phyloP scores from a whole-genome alignment of 495 filamentous ascomycete species.

The Aspergillus biplanus region DNA sequence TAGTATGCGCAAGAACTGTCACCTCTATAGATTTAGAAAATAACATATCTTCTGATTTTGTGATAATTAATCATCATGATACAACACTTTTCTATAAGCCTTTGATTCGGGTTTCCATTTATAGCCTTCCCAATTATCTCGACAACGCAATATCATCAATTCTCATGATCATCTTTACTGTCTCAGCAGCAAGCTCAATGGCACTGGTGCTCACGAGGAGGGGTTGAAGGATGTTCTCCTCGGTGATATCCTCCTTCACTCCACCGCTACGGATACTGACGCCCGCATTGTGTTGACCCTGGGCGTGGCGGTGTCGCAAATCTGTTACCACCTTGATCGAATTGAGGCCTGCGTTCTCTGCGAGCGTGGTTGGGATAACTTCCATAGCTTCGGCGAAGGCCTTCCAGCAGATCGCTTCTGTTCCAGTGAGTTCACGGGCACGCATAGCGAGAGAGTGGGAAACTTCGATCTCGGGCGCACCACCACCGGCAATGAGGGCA shows the following conservation, averaged over 20 bases:
- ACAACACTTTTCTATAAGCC: conserved; percentile 28
- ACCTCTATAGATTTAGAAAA: neutral
- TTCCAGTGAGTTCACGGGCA: conserved; percentile 81
- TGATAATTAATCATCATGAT: conserved; percentile 32
- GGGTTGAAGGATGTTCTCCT: conserved; percentile 97
- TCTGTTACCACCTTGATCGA: conserved; percentile 99
- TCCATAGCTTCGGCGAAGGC: conserved; percentile 98
- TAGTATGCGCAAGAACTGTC: neutral
- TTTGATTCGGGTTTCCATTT: conserved; percentile 13
- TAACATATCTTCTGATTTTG: conserved; percentile 4
- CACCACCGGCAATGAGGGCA: conserved; percentile 93
- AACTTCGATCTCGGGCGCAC: conserved; percentile 94
- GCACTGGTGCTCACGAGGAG: conserved; percentile 95
- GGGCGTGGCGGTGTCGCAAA: conserved; percentile 87
- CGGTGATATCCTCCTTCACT: conserved; percentile 90
- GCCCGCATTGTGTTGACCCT: conserved; percentile 92
- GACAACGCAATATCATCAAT: conserved; percentile 91
- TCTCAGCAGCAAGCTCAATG: conserved; percentile 95
- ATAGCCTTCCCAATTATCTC: conserved; percentile 41
- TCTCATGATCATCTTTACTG: conserved; percentile 97
- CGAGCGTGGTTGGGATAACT: conserved; percentile 93
- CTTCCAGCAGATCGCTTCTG: conserved; percentile 97
- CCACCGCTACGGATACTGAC: conserved; percentile 97
- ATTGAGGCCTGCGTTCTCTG: conserved; percentile 96
- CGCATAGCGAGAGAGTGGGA: conserved; percentile 78